These are phyloP conservation scores for Phytophthora aleatoria DNA, from an alignment of 352 stramenopile species.

Conservation along the genomic window DNA sequence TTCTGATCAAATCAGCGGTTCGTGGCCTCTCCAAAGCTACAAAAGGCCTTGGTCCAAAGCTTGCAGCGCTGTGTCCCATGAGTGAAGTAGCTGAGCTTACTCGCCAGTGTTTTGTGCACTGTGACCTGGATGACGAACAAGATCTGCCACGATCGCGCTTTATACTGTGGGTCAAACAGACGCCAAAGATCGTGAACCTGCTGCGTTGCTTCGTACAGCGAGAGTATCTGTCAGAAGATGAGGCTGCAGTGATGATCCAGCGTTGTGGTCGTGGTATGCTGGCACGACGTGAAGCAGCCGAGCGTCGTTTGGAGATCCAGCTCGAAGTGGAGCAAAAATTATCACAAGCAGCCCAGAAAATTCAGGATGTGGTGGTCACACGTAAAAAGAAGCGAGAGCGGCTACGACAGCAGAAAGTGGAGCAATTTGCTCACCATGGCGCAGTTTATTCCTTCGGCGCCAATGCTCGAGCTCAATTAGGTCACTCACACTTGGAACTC, in stretches of 20 bases:
- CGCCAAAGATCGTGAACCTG: slow-evolving; percentile 73
- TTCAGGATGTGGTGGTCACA: slow-evolving; percentile 67
- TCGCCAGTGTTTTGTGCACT: slow-evolving; percentile 65
- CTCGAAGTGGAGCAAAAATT: slow-evolving; percentile 63
- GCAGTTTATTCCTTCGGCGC: slow-evolving; percentile 76
- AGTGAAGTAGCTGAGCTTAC: slow-evolving; percentile 61
- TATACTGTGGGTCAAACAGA: slow-evolving; percentile 66
- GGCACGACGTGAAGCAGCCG: slow-evolving; percentile 46
- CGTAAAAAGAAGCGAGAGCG: slow-evolving; percentile 69
- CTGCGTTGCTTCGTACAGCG: slow-evolving; percentile 74
- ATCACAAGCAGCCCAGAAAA: slow-evolving; percentile 57
- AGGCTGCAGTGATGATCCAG: slow-evolving; percentile 59
- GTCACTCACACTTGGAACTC: slow-evolving; percentile 51
- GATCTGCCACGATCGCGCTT: slow-evolving; percentile 60
- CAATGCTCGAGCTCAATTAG: slow-evolving; percentile 60
- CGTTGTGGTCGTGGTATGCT: slow-evolving; percentile 62
- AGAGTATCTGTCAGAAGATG: slow-evolving; percentile 62
- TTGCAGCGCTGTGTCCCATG: slow-evolving; percentile 65
- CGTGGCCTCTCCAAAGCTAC: slow-evolving; percentile 74
- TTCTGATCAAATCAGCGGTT: slow-evolving; percentile 73
- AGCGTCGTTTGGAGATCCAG: slow-evolving; percentile 58
- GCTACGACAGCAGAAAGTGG: slow-evolving; percentile 71
- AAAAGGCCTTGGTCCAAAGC: slow-evolving; percentile 55
- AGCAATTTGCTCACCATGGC: slow-evolving; percentile 70
- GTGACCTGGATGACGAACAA: slow-evolving; percentile 71